Evolutionary conservation across 2,329 filamentous ascomycete species (phyloP), one percentile per base, ranked within the genome.

Genomic region (Aspergillus sp.): DNA sequence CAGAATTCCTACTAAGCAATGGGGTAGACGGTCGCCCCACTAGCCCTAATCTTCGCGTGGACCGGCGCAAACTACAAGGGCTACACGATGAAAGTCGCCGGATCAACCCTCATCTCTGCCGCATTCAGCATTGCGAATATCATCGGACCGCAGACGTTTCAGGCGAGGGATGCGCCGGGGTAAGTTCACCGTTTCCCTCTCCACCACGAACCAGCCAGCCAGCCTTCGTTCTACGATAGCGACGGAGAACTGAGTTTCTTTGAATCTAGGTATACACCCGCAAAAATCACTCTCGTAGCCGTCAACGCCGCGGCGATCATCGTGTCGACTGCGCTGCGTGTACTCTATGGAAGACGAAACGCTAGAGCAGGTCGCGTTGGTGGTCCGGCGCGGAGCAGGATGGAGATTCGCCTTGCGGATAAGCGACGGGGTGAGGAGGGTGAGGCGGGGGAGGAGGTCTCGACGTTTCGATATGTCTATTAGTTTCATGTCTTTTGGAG

Each of bases 41-140:
- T 81, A 23, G 79, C 78, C 13, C 60, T 82, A 7, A 70, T 81
- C 25, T 76, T 78, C 30, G 76, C 77, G 1, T 81, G 77, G 78
- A 80, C 80, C 9, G 77, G 79, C 5, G 77, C 74, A 4, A 83
- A 84, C 57, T 77, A 79, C 45, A 80, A 79, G 7, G 81, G 81
- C 0, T 81, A 83, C 59, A 82, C 81, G 2, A 83, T 68, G 65
- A 71, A 71, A 62, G 69, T 81, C 6, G 79, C 80, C 0, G 76
- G 77, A 6, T 79, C 77, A 25, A 79, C 80, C 0, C 64, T 83
- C 8, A 69, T 81, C 2, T 74, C 81, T 4, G 75, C 80, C 17
- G 72, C 68, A 2, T 82, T 80, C 66, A 76, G 75, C 30, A 69
- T 80, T 72, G 69, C 69, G 3, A 72, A 72, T 50, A 70, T 72